Evolutionary conservation across 345 rosid genomes (phyloP).

Genomic region (Barbarea vulgaris): DNA sequence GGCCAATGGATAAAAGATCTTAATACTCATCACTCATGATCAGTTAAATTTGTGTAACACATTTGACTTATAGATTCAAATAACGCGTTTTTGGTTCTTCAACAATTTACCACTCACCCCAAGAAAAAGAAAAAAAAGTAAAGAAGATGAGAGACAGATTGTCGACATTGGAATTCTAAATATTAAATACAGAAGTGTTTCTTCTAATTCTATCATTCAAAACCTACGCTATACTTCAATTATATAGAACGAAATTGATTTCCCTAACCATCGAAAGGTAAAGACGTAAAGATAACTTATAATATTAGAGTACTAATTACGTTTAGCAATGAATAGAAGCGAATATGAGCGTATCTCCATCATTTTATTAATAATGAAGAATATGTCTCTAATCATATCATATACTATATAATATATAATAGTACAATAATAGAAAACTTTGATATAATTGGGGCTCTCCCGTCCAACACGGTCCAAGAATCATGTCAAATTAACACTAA

Average conservation of each 20-base stretch:
- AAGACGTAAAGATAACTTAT: neutral
- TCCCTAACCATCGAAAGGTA: neutral
- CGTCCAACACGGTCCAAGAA: constrained; percentile 25
- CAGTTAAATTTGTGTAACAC: neutral
- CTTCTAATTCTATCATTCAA: neutral
- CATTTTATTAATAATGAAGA: neutral
- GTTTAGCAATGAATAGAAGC: neutral
- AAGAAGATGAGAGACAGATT: neutral
- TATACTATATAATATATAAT: neutral
- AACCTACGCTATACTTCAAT: neutral
- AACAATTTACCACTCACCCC: neutral
- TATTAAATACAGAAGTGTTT: neutral
- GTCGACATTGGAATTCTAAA: neutral
- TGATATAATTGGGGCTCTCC: neutral
- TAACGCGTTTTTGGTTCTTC: constrained; percentile 14
- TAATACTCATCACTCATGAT: neutral
- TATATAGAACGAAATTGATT: neutral
- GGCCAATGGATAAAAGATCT: neutral
- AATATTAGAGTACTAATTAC: neutral
- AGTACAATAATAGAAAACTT: neutral
- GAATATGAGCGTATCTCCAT: constrained; percentile 2
- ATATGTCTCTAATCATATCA: neutral
- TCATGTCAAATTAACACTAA: neutral
- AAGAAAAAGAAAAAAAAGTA: neutral
- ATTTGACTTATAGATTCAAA: neutral